These are phyloP conservation scores for Beta vulgaris DNA, from an alignment of 148 eudicot species.

Conservation along the genomic window DNA sequence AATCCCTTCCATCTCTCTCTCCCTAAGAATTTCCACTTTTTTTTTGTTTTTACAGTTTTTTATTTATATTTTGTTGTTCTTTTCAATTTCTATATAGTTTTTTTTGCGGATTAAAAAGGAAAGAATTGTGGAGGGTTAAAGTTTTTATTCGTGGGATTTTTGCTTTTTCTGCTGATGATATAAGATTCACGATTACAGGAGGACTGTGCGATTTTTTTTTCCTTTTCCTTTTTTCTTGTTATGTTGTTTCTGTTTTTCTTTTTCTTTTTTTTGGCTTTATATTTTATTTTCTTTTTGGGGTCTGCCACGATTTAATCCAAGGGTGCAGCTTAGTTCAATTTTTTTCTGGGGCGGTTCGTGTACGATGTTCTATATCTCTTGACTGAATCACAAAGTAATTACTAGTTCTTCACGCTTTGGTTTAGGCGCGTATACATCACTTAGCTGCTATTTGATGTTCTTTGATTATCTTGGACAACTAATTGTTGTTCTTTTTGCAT, in stretches of 20 bases:
- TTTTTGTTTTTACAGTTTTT: neutral
- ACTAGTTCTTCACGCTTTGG: too few relatives aligned
- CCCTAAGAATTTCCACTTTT: neutral
- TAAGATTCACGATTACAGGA: conserved; percentile 5
- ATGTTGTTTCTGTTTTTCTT: neutral
- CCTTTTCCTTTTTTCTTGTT: neutral
- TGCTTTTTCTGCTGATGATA: neutral
- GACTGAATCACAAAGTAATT: too few relatives aligned
- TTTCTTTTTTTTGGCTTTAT: neutral
- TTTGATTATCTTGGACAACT: too few relatives aligned
- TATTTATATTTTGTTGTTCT: neutral
- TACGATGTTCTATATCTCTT: too few relatives aligned
- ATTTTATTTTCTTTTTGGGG: neutral
- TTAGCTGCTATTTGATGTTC: too few relatives aligned
- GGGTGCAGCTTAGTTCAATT: too few relatives aligned
- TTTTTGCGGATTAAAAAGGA: neutral
- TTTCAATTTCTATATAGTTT: neutral
- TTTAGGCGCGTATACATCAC: too few relatives aligned
- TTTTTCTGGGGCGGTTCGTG: too few relatives aligned
- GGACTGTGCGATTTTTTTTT: neutral
- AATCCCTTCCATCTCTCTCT: conserved; percentile 12
- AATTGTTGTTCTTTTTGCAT: too few relatives aligned
- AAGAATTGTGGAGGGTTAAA: neutral
- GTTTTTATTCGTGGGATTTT: neutral
- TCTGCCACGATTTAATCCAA: too few relatives aligned